These are phyloP conservation scores for Haplographium delicatum DNA, from an alignment of 495 filamentous ascomycete genomes.

Conservation along the genomic window DNA sequence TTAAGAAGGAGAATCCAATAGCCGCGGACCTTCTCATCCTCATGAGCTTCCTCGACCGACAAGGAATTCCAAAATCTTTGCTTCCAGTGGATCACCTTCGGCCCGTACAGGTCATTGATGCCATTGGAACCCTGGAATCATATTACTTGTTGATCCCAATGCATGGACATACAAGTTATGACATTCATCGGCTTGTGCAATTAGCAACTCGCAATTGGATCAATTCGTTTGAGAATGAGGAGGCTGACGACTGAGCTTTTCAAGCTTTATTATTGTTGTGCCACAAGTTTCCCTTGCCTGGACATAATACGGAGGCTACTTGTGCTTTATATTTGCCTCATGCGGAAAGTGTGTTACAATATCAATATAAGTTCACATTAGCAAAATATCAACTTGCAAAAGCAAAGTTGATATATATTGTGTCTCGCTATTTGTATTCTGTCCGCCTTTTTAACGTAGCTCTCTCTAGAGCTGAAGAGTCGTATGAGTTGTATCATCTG, in stretches of 20 bases:
- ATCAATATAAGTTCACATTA: too few relatives aligned
- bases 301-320: neutral
- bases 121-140: conserved; percentile 27
- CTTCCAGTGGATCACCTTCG: conserved; percentile 3
- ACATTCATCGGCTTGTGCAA: conserved; percentile 44
- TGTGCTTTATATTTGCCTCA: conserved; percentile 4
- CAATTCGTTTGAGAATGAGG: neutral
- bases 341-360: conserved; percentile 1
- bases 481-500: too few relatives aligned
- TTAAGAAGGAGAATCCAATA: conserved; percentile 21
- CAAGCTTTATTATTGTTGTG: neutral
- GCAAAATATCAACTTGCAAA: too few relatives aligned
- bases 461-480: too few relatives aligned
- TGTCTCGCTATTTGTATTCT: too few relatives aligned
- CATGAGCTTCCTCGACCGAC: conserved; percentile 28
- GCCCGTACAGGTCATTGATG: conserved; percentile 22
- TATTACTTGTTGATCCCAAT: conserved; percentile 35
- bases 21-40: conserved; percentile 28
- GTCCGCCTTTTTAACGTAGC: too few relatives aligned
- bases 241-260: neutral
- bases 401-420: too few relatives aligned
- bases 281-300: neutral
- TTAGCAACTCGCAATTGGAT: conserved; percentile 39
- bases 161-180: conserved; percentile 21
- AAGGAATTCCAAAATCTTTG: conserved; percentile 28